Percentiles rank a stretch among this genome's conserved stretches.
Conservation (phyloP, 768 basidiomycete genomes). For the Terana coerulea region DNA sequence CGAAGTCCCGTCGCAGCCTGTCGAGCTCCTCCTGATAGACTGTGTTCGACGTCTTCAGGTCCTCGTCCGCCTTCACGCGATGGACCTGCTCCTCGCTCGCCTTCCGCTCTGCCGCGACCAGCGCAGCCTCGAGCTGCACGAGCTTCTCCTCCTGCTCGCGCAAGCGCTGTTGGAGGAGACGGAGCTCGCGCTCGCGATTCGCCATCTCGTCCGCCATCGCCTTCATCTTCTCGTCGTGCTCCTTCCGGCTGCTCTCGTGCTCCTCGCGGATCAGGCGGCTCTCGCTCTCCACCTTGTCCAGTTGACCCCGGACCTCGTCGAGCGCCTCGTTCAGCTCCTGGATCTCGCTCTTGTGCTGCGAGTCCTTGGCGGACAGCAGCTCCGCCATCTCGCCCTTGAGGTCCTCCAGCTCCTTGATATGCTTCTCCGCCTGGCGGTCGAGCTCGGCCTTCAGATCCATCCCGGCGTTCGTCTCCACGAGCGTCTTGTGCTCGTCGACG, state of each 20-base stretch:
- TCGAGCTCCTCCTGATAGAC: conserved; percentile 10
- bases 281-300: conserved; percentile 9
- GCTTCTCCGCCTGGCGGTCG: conserved; percentile 1
- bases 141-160: conserved; percentile 26
- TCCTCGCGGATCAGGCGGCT: conserved; percentile 23
- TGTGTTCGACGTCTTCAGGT: background rate
- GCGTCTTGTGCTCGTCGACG: conserved; percentile 13
- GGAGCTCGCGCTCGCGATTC: conserved; percentile 3
- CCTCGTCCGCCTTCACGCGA: conserved; percentile 25
- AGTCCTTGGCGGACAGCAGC: conserved; percentile 6
- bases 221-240: conserved; percentile 16
- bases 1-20: conserved; percentile 9
- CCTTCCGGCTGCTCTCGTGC: conserved; percentile 35
- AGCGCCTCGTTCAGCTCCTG: conserved; percentile 8
- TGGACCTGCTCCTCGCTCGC: conserved; percentile 37
- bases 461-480: conserved; percentile 18
- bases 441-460: conserved; percentile 14
- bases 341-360: conserved; percentile 12
- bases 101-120: conserved; percentile 3
- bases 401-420: conserved; percentile 7
- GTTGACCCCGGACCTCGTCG: conserved; percentile 6
- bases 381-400: conserved; percentile 11
- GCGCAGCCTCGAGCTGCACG: conserved; percentile 14
- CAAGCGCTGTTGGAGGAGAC: conserved; percentile 4
- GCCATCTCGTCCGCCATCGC: conserved; percentile 10